Conservation (phyloP, 208 protist species). For the Crithidia bombi region DNA sequence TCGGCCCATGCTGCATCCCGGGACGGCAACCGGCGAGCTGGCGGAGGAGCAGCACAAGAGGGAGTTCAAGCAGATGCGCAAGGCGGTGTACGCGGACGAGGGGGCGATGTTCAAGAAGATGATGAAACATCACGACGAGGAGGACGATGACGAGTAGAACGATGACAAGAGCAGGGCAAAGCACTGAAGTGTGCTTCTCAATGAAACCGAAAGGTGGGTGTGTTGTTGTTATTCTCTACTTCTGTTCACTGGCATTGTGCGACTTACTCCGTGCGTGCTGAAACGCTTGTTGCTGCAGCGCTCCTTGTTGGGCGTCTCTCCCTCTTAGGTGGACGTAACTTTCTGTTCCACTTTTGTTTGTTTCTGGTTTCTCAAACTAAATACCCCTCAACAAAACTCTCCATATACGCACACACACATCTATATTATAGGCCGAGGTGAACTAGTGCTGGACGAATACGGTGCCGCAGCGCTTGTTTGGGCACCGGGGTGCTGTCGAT, state of each 20-base stretch:
- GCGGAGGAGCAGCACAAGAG: slow-evolving; percentile 48
- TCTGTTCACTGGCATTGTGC: background rate
- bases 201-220: background rate
- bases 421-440: no score
- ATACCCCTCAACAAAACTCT: no score
- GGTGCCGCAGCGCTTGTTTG: no score
- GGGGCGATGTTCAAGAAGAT: slow-evolving; percentile 80
- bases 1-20: slow-evolving; percentile 65
- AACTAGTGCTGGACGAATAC: no score
- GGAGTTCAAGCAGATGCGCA: slow-evolving; percentile 81
- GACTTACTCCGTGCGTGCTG: no score
- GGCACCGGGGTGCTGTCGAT: no score
- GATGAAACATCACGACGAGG: slow-evolving; percentile 46
- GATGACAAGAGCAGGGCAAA: slow-evolving; percentile 3
- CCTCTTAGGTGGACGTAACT: no score
- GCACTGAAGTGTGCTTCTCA: background rate
- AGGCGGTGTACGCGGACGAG: slow-evolving; percentile 89
- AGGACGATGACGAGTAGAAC: slow-evolving; percentile 51
- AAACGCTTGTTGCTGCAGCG: no score
- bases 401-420: no score
- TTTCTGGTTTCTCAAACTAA: no score
- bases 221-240: background rate
- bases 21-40: slow-evolving; percentile 61
- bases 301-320: no score
- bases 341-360: no score